Percentiles rank a stretch among this genome's conserved stretches.
Conservation (phyloP, 352 stramenopile genomes). For the Pythium myriotylum region DNA sequence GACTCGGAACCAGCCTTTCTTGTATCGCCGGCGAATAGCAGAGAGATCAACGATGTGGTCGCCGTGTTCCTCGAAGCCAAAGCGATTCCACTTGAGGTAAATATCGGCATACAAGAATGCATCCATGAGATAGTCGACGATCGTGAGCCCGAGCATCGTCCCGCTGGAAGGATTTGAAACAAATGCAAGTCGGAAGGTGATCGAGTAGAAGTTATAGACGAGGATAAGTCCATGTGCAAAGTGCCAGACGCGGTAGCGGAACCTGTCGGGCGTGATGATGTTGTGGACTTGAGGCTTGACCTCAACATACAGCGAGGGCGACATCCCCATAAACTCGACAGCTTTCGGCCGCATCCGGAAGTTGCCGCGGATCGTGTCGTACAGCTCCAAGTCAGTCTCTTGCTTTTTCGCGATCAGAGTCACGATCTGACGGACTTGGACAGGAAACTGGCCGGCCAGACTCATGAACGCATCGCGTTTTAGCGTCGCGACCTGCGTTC, state of each 20-base stretch:
- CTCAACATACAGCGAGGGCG: constrained; percentile 20
- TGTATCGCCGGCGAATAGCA: constrained; percentile 26
- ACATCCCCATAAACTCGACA: constrained; percentile 20
- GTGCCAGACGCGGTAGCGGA: constrained; percentile 34
- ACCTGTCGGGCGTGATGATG: constrained; percentile 8
- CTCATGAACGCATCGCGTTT: constrained; percentile 17
- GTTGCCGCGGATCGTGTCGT: constrained; percentile 18
- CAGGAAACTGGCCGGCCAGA: constrained; percentile 18
- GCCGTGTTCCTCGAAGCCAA: constrained; percentile 27
- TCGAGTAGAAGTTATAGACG: constrained; percentile 39
- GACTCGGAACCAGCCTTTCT: constrained; percentile 19
- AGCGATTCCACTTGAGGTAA: constrained; percentile 26
- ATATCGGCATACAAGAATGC: constrained; percentile 29
- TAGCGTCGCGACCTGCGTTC: constrained; percentile 16
- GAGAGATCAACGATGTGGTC: constrained; percentile 23
- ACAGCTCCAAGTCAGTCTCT: constrained; percentile 11
- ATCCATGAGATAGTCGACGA: constrained; percentile 28
- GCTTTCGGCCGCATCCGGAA: constrained; percentile 9
- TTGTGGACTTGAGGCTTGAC: constrained; percentile 19
- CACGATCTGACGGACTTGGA: constrained; percentile 24
- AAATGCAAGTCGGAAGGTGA: constrained; percentile 36
- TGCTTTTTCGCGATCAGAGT: constrained; percentile 20
- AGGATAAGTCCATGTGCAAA: constrained; percentile 43
- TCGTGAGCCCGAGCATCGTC: constrained; percentile 10
- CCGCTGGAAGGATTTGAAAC: constrained; percentile 1